These are phyloP conservation scores for Coprinopsis cinerea DNA, from an alignment of 768 basidiomycete species.

Conservation along the genomic window DNA sequence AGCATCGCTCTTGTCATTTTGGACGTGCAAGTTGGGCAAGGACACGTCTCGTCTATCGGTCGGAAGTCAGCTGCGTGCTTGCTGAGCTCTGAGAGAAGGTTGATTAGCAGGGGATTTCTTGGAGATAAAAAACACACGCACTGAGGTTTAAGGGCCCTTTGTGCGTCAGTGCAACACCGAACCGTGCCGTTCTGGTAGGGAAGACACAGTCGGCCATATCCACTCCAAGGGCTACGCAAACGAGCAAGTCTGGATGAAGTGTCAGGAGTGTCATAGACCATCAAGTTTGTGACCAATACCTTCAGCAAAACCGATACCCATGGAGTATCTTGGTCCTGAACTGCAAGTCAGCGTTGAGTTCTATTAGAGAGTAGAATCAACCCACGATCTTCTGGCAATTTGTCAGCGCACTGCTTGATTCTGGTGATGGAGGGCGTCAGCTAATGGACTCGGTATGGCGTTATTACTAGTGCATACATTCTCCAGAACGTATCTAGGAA, in stretches of 20 bases:
- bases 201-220: constrained; percentile 97
- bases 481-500: constrained; percentile 75
- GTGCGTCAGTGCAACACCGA: constrained; percentile 83
- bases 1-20: constrained; percentile 69
- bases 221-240: constrained; percentile 86
- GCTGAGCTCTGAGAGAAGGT: constrained; percentile 45
- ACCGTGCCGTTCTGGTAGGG: constrained; percentile 86
- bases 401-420: constrained; percentile 76
- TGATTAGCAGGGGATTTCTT: background rate
- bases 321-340: constrained; percentile 81
- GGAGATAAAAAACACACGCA: constrained; percentile 26
- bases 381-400: constrained; percentile 73
- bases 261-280: background rate
- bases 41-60: constrained; percentile 72
- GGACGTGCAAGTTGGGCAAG: constrained; percentile 77
- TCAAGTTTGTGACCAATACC: constrained; percentile 34
- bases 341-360: constrained; percentile 11
- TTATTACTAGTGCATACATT: constrained; percentile 47
- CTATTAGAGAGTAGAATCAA: constrained; percentile 10
- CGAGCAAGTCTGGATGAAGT: constrained; percentile 64
- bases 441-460: background rate
- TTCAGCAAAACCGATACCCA: constrained; percentile 93
- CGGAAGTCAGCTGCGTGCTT: constrained; percentile 66
- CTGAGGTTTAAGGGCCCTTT: constrained; percentile 80
- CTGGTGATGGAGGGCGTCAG: constrained; percentile 27